Evolutionary conservation across 2,329 filamentous ascomycete genomes (phyloP), one percentile per base, ranked within the genome.

Genomic region (Juglanconis juglandina): DNA sequence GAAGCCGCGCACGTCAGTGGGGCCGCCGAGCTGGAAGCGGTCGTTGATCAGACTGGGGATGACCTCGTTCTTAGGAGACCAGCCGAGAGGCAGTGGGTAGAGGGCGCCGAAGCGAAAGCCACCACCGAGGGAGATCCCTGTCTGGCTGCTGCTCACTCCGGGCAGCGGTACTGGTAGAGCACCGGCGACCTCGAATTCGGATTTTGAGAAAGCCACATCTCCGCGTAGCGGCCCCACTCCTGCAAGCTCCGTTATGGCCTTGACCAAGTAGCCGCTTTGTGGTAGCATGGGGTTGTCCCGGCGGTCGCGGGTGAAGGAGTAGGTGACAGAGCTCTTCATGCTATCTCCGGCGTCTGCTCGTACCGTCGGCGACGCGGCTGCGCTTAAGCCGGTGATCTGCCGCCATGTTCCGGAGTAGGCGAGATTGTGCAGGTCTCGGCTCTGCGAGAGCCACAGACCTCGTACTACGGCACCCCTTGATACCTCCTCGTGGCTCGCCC

Each of bases 1-100:
- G 81, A 99, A 99, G 2, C 95, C 95, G 58, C 95, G 90, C 13
- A 99, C 91, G 70, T 96, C 94, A 3, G 92, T 96, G 3, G 95
- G 94, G 0, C 95, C 95, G 48, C 95, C 95, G 37, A 99, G 89
- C 69, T 92, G 87, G 78, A 99, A 99, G 49, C 95, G 91, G 73
- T 99, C 95, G 71, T 96, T 97, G 69, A 98, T 84, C 35, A 91
- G 87, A 66, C 91, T 96, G 4, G 88, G 85, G 32, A 83, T 79
- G 0, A 88, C 82, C 24, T 78, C 77, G 53, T 78, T 77, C 17
- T 75, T 69, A 56, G 81, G 68, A 14, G 77, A 73, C 66, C 81
- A 84, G 6, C 86, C 86, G 7, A 89, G 77, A 1, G 90, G 83
- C 14, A 99, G 79, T 1, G 95, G 95, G 71, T 89, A 96, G 8